These are phyloP conservation scores for Chytridiales sp. DNA, from an alignment of 371 early-diverging fungal species.

Conservation along the genomic window DNA sequence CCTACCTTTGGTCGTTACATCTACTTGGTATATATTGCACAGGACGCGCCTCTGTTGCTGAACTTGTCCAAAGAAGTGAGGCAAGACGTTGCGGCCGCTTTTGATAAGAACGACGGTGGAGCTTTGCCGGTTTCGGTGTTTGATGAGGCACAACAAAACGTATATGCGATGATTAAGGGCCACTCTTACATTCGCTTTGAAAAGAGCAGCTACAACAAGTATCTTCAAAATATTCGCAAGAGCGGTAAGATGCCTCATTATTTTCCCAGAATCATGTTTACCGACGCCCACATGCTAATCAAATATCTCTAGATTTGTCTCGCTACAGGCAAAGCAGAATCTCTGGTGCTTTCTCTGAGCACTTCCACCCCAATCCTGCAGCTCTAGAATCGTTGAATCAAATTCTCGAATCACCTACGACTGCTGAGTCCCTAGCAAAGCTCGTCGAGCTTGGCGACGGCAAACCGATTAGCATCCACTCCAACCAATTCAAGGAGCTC, in stretches of 20 bases:
- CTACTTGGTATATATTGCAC: constrained; percentile 53
- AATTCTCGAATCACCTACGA: constrained; percentile 10
- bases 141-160: constrained; percentile 62
- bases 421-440: background rate
- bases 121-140: constrained; percentile 50
- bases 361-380: constrained; percentile 2
- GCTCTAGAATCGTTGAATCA: background rate
- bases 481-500: constrained; percentile 15
- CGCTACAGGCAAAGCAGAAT: constrained; percentile 7
- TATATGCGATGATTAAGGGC: constrained; percentile 56
- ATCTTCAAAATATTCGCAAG: background rate
- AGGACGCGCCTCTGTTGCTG: constrained; percentile 52
- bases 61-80: constrained; percentile 58
- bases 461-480: background rate
- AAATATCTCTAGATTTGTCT: background rate
- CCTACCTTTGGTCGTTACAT: constrained; percentile 48
- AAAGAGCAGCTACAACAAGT: constrained; percentile 28
- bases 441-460: background rate
- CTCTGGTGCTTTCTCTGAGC: background rate
- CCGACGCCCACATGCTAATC: background rate
- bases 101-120: constrained; percentile 20
- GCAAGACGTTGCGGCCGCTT: constrained; percentile 36
- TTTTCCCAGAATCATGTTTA: background rate
- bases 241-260: background rate
- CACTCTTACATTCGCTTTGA: constrained; percentile 57